Evolutionary conservation across 2,329 filamentous ascomycete genomes (phyloP).

Genomic region (Alternaria sp.): DNA sequence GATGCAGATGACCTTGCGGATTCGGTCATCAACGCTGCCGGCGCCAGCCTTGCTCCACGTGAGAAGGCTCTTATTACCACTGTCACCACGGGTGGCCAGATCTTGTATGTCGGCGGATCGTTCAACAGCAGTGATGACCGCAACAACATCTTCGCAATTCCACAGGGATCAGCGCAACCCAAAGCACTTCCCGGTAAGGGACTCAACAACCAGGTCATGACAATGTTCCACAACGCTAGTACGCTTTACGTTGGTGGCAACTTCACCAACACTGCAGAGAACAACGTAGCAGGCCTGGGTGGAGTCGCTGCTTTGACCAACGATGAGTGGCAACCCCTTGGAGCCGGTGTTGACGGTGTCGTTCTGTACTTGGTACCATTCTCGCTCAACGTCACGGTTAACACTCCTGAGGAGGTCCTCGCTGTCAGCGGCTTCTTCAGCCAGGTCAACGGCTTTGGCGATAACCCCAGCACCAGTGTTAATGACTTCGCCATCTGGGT

Average conservation of each 20-base stretch:
- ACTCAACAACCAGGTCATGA: constrained; percentile 78
- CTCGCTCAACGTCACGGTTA: constrained; percentile 76
- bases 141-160: constrained; percentile 79
- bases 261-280: constrained; percentile 77
- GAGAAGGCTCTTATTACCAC: constrained; percentile 72
- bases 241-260: constrained; percentile 78
- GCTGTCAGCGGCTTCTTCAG: constrained; percentile 83
- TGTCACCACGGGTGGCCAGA: constrained; percentile 70
- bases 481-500: constrained; percentile 92
- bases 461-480: constrained; percentile 67
- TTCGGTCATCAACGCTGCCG: constrained; percentile 80
- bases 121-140: constrained; percentile 70
- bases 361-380: constrained; percentile 80
- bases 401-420: constrained; percentile 75
- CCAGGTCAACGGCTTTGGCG: constrained; percentile 72
- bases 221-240: constrained; percentile 72
- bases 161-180: constrained; percentile 63
- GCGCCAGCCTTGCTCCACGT: constrained; percentile 67
- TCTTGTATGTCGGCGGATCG: constrained; percentile 79
- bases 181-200: constrained; percentile 73
- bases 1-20: constrained; percentile 70
- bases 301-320: constrained; percentile 78
- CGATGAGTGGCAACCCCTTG: constrained; percentile 79
- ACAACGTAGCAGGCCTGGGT: constrained; percentile 69
- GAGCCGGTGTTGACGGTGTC: constrained; percentile 82